Conservation (phyloP, 1,284 basidiomycete genomes). For the Heimioporus retisporus region DNA sequence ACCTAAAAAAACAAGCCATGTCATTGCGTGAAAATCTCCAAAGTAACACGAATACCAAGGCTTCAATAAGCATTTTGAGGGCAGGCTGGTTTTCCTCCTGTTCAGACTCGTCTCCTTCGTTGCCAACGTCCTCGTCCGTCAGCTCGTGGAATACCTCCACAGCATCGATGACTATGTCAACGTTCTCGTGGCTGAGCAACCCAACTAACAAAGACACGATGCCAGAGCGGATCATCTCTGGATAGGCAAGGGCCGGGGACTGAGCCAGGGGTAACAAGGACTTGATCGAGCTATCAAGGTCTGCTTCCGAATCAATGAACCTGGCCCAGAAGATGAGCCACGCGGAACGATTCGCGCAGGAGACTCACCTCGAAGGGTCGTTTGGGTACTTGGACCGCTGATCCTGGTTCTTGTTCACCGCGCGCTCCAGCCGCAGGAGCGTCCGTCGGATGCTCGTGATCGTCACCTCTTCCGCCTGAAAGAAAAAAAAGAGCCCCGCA, state of each 20-base stretch:
- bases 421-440: conserved; percentile 87
- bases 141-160: conserved; percentile 94
- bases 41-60: conserved; percentile 65
- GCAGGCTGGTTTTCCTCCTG: conserved; percentile 75
- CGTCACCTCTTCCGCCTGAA: conserved; percentile 73
- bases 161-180: conserved; percentile 94
- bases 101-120: conserved; percentile 77
- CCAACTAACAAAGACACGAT: conserved; percentile 79
- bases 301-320: conserved; percentile 99
- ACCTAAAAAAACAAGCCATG: conserved; percentile 57
- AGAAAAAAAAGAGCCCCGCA: conserved; percentile 21
- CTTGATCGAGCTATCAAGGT: conserved; percentile 91
- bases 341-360: neutral
- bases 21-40: conserved; percentile 4
- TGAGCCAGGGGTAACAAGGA: conserved; percentile 92
- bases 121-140: conserved; percentile 95
- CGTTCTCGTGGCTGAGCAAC: conserved; percentile 93
- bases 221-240: conserved; percentile 87
- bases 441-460: conserved; percentile 79
- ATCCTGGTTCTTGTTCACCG: conserved; percentile 95
- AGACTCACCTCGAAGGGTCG: conserved; percentile 85
- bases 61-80: conserved; percentile 79
- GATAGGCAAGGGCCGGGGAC: conserved; percentile 86
- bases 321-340: conserved; percentile 52
- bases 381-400: conserved; percentile 93